These are phyloP conservation scores for Xylaria sp. DNA, from an alignment of 2,329 filamentous ascomycete species.

Conservation along the genomic window DNA sequence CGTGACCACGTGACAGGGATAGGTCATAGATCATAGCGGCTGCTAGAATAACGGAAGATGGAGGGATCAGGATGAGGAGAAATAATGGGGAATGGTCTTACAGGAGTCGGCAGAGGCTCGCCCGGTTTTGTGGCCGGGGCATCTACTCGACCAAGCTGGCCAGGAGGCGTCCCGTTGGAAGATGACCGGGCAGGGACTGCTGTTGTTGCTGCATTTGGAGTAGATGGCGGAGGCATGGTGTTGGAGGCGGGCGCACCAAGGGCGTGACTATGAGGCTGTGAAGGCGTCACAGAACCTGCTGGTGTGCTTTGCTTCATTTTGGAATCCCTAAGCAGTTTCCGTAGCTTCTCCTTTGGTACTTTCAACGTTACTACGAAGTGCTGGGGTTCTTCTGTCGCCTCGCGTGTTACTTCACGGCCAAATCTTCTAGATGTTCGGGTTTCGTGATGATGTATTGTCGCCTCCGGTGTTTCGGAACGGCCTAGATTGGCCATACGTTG, in stretches of 20 bases:
- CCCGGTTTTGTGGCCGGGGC: constrained; percentile 71
- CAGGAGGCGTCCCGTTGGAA: constrained; percentile 54
- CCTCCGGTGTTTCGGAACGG: constrained; percentile 90
- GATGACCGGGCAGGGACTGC: constrained; percentile 40
- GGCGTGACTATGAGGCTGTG: constrained; percentile 61
- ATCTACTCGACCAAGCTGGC: constrained; percentile 74
- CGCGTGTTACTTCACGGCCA: constrained; percentile 71
- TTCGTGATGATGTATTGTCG: constrained; percentile 76
- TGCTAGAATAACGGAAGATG: constrained; percentile 49
- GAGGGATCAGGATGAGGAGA: constrained; percentile 39
- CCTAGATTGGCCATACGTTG: constrained; percentile 85
- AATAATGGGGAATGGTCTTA: constrained; percentile 59
- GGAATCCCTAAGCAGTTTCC: constrained; percentile 70
- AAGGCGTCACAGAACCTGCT: constrained; percentile 57
- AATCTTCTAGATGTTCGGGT: constrained; percentile 72
- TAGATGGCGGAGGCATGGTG: constrained; percentile 51
- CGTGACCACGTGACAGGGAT: constrained; percentile 34
- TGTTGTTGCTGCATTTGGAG: constrained; percentile 46
- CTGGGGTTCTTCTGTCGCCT: constrained; percentile 82
- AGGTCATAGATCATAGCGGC: constrained; percentile 48
- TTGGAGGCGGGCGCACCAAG: constrained; percentile 55
- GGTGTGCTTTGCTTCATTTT: constrained; percentile 56
- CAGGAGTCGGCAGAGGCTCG: constrained; percentile 66
- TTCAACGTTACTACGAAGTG: constrained; percentile 79
- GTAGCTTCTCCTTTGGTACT: constrained; percentile 77